Conservation (phyloP, 2,329 filamentous ascomycete species). For the Trichoderma sp. region DNA sequence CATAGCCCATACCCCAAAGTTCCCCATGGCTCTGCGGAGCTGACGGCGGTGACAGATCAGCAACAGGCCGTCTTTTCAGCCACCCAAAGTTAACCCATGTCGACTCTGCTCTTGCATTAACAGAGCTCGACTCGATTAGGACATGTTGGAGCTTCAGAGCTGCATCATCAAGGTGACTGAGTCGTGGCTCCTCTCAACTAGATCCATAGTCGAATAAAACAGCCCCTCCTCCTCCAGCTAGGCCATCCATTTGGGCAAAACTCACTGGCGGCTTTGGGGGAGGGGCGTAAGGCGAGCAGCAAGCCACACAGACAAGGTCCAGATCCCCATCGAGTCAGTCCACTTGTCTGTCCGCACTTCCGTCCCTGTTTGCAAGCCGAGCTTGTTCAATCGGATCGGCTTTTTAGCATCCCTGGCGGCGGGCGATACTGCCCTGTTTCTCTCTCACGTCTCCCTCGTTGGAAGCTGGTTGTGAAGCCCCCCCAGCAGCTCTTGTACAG, state of each 20-base stretch:
- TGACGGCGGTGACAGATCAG: conserved; percentile 19
- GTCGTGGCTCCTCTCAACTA: background rate
- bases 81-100: conserved; percentile 12
- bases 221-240: background rate
- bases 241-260: conserved; percentile 5
- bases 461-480: background rate
- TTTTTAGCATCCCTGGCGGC: background rate
- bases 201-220: background rate
- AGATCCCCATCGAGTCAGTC: conserved; percentile 1
- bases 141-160: background rate
- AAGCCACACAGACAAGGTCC: conserved; percentile 16
- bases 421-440: background rate
- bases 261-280: background rate
- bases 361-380: background rate
- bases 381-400: conserved; percentile 13
- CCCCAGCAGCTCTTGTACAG: background rate
- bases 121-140: background rate
- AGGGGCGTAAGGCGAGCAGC: conserved; percentile 1
- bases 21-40: conserved; percentile 13
- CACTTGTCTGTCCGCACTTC: conserved; percentile 5
- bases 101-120: background rate
- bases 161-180: conserved; percentile 3
- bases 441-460: background rate
- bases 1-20: conserved; percentile 5
- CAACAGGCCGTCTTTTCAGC: conserved; percentile 17